phyloP scores from a whole-genome alignment of 2,329 filamentous ascomycete species.

The Colletotrichum agaves region DNA sequence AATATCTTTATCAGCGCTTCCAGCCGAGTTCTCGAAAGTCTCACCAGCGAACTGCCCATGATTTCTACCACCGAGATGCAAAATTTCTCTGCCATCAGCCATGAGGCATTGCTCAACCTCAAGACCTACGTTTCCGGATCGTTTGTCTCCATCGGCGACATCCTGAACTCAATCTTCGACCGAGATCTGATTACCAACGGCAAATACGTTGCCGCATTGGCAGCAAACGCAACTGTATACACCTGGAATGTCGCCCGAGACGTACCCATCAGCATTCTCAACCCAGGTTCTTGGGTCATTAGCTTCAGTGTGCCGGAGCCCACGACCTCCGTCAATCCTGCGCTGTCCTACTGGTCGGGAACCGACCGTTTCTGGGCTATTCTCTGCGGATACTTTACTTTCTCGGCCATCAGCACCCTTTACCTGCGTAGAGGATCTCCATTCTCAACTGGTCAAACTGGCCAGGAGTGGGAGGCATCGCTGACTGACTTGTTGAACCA shows the following conservation, averaged over 20 bases:
- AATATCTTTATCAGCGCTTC: constrained; percentile 54
- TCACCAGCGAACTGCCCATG: constrained; percentile 62
- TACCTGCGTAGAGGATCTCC: constrained; percentile 82
- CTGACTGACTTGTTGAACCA: constrained; percentile 88
- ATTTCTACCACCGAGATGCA: constrained; percentile 72
- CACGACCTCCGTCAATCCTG: constrained; percentile 59
- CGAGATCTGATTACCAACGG: constrained; percentile 53
- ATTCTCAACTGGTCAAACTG: constrained; percentile 67
- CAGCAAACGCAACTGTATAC: constrained; percentile 37
- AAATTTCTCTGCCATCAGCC: constrained; percentile 80
- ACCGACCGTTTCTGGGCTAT: constrained; percentile 78
- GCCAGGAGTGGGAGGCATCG: constrained; percentile 76
- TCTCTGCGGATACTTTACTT: constrained; percentile 80
- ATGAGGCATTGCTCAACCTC: constrained; percentile 72
- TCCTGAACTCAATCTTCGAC: constrained; percentile 56
- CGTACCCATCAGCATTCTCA: constrained; percentile 51
- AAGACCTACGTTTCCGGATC: constrained; percentile 62
- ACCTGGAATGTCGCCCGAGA: constrained; percentile 44
- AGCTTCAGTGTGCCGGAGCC: constrained; percentile 59
- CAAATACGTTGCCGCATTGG: constrained; percentile 38
- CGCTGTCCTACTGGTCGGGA: constrained; percentile 74
- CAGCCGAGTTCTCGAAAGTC: constrained; percentile 60
- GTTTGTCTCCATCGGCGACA: constrained; percentile 51
- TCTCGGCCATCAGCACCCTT: constrained; percentile 78
- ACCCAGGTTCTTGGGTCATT: constrained; percentile 68